Percentiles rank a stretch among this genome's conserved stretches.
These are phyloP conservation scores for Cladophialophora exuberans DNA, from an alignment of 2,329 filamentous ascomycete species.

Conservation along the genomic window DNA sequence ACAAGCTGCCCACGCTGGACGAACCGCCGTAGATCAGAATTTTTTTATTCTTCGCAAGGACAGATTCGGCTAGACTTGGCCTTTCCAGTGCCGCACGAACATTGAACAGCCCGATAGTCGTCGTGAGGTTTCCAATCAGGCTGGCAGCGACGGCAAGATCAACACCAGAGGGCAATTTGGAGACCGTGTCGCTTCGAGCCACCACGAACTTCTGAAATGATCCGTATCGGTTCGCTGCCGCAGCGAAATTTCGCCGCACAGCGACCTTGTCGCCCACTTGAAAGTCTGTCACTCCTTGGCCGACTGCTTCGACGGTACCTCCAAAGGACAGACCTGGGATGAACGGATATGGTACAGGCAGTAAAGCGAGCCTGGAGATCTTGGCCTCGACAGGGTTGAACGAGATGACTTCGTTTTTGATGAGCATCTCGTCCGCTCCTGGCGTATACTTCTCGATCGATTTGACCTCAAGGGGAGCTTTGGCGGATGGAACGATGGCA, in stretches of 20 bases:
- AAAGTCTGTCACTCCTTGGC: constrained; percentile 36
- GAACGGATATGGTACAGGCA: constrained; percentile 6
- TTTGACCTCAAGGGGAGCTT: constrained; percentile 12
- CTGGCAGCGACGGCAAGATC: constrained; percentile 13
- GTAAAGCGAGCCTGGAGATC: constrained; percentile 1
- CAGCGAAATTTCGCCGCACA: constrained; percentile 9
- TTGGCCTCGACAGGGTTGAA: constrained; percentile 11
- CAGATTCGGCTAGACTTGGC: constrained; percentile 9
- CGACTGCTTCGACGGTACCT: constrained; percentile 41
- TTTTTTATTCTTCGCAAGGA: constrained; percentile 24
- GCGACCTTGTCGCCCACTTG: constrained; percentile 38
- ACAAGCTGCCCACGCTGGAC: constrained; percentile 42
- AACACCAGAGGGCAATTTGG: constrained; percentile 12
- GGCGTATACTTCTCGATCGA: neutral
- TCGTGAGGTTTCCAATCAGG: constrained; percentile 29
- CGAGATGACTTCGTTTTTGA: constrained; percentile 9
- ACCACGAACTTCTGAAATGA: constrained; percentile 31
- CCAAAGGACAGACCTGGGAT: constrained; percentile 13
- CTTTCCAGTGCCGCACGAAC: constrained; percentile 19
- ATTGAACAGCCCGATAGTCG: constrained; percentile 24
- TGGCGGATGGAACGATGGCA: constrained; percentile 8
- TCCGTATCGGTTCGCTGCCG: constrained; percentile 25
- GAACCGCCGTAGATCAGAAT: constrained; percentile 45
- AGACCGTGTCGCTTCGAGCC: constrained; percentile 13
- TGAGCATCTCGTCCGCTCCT: constrained; percentile 1